Evolutionary conservation across 164 flowering plant genomes (phyloP).

Genomic region (Paratinospora sagittata): DNA sequence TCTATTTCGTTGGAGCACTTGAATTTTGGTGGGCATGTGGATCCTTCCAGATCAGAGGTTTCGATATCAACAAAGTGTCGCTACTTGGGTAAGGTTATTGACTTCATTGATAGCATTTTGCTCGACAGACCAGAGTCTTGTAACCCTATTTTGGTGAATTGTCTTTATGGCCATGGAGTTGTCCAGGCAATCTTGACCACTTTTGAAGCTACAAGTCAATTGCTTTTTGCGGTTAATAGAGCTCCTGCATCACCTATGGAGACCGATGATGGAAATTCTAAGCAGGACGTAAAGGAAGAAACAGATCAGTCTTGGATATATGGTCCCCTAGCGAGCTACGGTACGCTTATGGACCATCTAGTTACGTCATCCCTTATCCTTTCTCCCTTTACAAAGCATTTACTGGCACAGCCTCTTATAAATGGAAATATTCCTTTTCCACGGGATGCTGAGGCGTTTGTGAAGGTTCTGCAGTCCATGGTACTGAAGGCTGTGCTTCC

Average conservation of each 20-base stretch:
- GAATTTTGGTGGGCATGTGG: constrained; percentile 63
- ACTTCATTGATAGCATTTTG: constrained; percentile 67
- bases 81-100: constrained; percentile 87
- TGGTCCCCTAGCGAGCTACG: constrained; percentile 83
- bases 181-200: constrained; percentile 81
- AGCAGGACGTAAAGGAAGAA: constrained; percentile 54
- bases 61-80: constrained; percentile 84
- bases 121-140: constrained; percentile 85
- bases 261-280: constrained; percentile 64
- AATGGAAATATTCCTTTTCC: constrained; percentile 65
- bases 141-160: constrained; percentile 75
- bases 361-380: constrained; percentile 79
- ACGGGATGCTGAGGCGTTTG: constrained; percentile 85
- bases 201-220: constrained; percentile 94
- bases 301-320: constrained; percentile 74
- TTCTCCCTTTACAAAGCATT: constrained; percentile 74
- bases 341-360: constrained; percentile 85
- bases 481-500: constrained; percentile 89
- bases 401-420: constrained; percentile 67
- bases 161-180: constrained; percentile 82
- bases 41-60: constrained; percentile 52
- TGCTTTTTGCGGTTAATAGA: constrained; percentile 69
- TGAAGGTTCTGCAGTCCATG: constrained; percentile 85
- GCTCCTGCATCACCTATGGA: constrained; percentile 90
- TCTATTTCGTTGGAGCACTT: constrained; percentile 59